Conservation (phyloP, 495 filamentous ascomycete species). For the Astrocystis sublimbata region DNA sequence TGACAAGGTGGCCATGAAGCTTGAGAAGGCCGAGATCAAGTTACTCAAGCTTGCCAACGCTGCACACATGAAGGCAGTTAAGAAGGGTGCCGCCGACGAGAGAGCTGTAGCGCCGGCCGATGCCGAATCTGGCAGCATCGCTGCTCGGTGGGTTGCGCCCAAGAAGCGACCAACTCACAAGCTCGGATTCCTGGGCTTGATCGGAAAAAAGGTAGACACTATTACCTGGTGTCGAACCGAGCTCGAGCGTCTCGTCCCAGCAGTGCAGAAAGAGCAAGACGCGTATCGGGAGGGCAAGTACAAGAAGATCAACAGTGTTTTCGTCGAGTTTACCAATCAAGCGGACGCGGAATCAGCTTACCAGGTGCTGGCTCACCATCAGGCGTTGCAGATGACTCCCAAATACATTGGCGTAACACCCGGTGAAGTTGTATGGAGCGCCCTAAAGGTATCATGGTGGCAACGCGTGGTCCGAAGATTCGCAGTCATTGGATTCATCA, state of each 20-base stretch:
- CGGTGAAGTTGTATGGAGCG: constrained; percentile 84
- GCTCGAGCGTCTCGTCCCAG: constrained; percentile 77
- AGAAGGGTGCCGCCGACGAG: constrained; percentile 62
- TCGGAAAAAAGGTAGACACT: constrained; percentile 92
- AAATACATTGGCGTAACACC: constrained; percentile 85
- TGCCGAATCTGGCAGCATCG: constrained; percentile 72
- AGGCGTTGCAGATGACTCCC: constrained; percentile 89
- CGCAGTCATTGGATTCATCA: constrained; percentile 68
- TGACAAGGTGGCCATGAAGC: constrained; percentile 77
- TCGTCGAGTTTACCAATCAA: constrained; percentile 84
- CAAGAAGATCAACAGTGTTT: constrained; percentile 70
- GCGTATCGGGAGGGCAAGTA: constrained; percentile 70
- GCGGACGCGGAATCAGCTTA: constrained; percentile 82
- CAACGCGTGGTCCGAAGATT: constrained; percentile 73
- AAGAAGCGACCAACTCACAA: constrained; percentile 87
- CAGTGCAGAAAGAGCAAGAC: constrained; percentile 73
- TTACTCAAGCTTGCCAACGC: constrained; percentile 82
- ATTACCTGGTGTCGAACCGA: constrained; percentile 90
- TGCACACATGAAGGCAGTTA: constrained; percentile 68
- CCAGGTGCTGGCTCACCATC: constrained; percentile 85
- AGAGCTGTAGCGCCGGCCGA: constrained; percentile 51
- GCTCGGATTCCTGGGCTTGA: constrained; percentile 67
- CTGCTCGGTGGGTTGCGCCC: constrained; percentile 73
- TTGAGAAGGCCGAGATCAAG: constrained; percentile 88
- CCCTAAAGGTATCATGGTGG: constrained; percentile 87